phyloP scores from a whole-genome alignment of 495 filamentous ascomycete genomes.

The Cercophora samala region DNA sequence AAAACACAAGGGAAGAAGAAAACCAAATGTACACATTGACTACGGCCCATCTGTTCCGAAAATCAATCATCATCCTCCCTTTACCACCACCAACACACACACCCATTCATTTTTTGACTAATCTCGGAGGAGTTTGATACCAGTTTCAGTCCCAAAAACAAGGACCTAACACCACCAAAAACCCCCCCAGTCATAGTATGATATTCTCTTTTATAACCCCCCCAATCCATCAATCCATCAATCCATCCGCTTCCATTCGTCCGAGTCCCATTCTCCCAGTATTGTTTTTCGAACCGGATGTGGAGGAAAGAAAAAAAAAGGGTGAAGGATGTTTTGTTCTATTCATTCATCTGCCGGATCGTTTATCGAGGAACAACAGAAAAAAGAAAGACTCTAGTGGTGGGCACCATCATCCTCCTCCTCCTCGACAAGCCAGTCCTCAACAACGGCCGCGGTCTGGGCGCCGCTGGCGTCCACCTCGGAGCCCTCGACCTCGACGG shows the following conservation, averaged over 20 bases:
- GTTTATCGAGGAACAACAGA: background rate
- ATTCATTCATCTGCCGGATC: background rate
- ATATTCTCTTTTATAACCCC: background rate
- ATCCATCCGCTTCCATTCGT: background rate
- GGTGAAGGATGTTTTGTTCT: background rate
- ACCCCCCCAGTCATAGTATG: no score
- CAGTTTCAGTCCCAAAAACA: no score
- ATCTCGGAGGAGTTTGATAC: no score
- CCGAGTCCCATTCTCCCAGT: background rate
- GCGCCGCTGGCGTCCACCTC: slow-evolving; percentile 40
- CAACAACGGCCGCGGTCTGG: slow-evolving; percentile 36
- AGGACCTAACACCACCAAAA: no score
- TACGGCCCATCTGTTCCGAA: no score
- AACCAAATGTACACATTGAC: no score
- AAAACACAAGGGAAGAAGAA: no score
- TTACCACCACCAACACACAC: no score
- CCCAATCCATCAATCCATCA: no score
- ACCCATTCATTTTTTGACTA: no score
- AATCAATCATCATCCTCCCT: no score
- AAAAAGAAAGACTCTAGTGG: slow-evolving; percentile 33
- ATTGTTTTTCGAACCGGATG: background rate
- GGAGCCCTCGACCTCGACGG: slow-evolving; percentile 93
- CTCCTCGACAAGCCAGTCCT: slow-evolving; percentile 50
- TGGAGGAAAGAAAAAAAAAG: no score
- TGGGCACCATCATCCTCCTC: slow-evolving; percentile 45